These are phyloP conservation scores for Panicum hallii DNA, from an alignment of 202 grass and related monocot genomes.

Conservation along the genomic window DNA sequence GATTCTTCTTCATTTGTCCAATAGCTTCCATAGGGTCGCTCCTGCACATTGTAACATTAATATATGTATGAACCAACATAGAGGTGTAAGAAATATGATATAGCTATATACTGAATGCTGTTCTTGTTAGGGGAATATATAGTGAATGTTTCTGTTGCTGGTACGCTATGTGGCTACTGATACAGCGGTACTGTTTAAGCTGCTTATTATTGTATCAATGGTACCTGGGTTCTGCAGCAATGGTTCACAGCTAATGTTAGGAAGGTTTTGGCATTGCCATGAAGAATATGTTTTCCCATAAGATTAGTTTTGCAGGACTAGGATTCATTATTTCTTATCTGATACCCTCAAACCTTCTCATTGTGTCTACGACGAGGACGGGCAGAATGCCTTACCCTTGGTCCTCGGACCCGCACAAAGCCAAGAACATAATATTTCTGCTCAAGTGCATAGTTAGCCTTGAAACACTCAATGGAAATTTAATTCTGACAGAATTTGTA, in stretches of 20 bases:
- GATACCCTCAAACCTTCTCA: background rate
- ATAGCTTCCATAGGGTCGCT: slow-evolving; percentile 9
- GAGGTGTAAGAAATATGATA: too few species aligned
- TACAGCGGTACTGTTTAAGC: background rate
- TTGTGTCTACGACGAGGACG: background rate
- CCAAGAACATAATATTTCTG: too few species aligned
- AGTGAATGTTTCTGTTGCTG: background rate
- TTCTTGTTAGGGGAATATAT: background rate
- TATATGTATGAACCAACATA: background rate
- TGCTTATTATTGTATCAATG: background rate
- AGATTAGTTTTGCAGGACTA: background rate
- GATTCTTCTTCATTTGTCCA: slow-evolving; percentile 47
- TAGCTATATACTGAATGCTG: too few species aligned
- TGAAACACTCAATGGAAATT: too few species aligned
- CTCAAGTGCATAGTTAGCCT: too few species aligned
- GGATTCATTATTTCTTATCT: background rate
- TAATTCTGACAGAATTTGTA: too few species aligned
- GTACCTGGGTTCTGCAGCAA: background rate
- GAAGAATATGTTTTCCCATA: too few species aligned
- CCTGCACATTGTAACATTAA: background rate
- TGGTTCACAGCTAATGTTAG: background rate
- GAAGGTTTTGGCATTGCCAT: background rate
- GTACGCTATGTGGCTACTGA: background rate
- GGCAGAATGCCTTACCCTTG: too few species aligned
- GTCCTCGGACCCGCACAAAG: too few species aligned